A percentile compares a stretch with the other conserved stretches of the same genome.
Conservation (phyloP, 106 monocot genomes). For the Platanthera zijinensis region DNA sequence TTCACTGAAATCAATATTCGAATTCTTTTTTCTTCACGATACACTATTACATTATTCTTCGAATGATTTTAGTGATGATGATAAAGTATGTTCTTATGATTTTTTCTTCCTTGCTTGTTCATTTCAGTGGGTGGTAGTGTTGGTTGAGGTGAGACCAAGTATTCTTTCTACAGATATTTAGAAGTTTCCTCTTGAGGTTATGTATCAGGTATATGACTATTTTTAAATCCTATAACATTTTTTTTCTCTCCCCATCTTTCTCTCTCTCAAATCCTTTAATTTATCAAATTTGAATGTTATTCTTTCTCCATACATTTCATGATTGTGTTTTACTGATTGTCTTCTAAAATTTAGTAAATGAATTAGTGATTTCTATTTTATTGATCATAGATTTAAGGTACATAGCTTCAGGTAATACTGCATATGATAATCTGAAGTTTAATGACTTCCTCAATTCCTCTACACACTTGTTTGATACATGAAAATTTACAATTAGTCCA, state of each 20-base stretch:
- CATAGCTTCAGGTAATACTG: background rate
- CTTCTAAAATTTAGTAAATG: background rate
- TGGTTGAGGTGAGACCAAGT: slow-evolving; percentile 71
- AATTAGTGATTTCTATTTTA: background rate
- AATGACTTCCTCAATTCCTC: background rate
- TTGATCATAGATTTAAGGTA: background rate
- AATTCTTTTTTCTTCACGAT: too few relatives aligned
- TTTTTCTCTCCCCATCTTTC: too few relatives aligned
- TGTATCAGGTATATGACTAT: slow-evolving; percentile 46
- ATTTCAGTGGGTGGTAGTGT: slow-evolving; percentile 73
- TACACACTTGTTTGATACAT: background rate
- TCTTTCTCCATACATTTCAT: background rate
- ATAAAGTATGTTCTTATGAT: background rate
- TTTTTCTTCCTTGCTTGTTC: slow-evolving; percentile 4
- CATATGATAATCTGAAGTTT: background rate
- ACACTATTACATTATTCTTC: too few relatives aligned
- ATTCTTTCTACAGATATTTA: slow-evolving; percentile 62
- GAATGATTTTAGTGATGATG: background rate
- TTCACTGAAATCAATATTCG: too few relatives aligned
- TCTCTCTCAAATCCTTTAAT: background rate
- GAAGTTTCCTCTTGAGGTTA: slow-evolving; percentile 64
- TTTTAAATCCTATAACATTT: background rate
- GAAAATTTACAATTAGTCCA: background rate
- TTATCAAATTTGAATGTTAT: background rate
- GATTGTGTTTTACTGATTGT: background rate